Base-by-base conservation (phyloP, 2,329 filamentous ascomycete species). In the Talaromyces sp. region DNA sequence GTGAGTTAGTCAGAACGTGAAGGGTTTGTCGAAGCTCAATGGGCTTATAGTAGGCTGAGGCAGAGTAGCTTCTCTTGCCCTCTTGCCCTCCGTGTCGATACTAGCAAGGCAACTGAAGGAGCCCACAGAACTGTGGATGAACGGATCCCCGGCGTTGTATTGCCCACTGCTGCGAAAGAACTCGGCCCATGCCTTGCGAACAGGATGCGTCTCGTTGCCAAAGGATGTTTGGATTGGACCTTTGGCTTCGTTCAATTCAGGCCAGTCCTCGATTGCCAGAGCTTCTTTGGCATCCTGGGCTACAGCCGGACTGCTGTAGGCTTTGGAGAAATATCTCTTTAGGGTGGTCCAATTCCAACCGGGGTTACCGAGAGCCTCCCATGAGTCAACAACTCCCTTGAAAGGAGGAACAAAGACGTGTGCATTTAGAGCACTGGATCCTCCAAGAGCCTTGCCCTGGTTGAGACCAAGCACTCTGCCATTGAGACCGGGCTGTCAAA, bases 291-390 rank as follows among this genome's bases (percentile, higher is more conserved):
- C 28, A 50, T 50, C 28, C 45, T 35, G 45, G n/a, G 28, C n/a
- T 17, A 50, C n/a, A 50, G n/a, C 45, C 28, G 45, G 45, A 21
- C n/a, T 35, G 28, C 45, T 50, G 57, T 75, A 67, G 13, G 65
- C 69, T 58, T 74, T 76, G 19, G 64, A 65, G 52, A 70, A 71
- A 60, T 74, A 76, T 1, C 67, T 69, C 5, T 64, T 57, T 9
- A 75, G 54, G 2, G 64, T 62, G 17, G 71, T 62, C 64, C 70
- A 75, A 21, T 63, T 66, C 74, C 72, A 75, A 13, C 69, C 69
- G 10, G 65, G 57, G 53, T 75, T 75, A 5, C 73, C 73, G 13
- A 74, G 62, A 57, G 69, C 63, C 17, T 58, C 70, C 75, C 75
- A 78, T 4, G 73, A 71, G 61, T 77, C 67, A 31, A 70, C 28